Evolutionary conservation across 2,329 filamentous ascomycete species (phyloP).

Genomic region (Didymella pinodella): DNA sequence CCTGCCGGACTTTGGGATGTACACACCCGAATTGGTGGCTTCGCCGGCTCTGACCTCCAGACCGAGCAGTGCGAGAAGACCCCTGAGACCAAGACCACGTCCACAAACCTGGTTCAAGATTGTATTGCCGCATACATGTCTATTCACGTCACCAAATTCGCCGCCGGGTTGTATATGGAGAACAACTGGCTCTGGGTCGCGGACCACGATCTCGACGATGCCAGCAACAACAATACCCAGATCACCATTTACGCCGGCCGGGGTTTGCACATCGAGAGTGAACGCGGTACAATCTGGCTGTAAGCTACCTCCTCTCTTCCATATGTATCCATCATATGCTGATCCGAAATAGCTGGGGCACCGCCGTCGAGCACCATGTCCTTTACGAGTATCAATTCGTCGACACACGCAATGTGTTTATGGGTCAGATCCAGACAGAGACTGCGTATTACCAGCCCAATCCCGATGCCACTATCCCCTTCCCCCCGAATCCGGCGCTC

Average conservation of each 20-base stretch:
- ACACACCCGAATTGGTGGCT: slow-evolving; percentile 83
- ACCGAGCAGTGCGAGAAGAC: slow-evolving; percentile 80
- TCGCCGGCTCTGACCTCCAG: slow-evolving; percentile 79
- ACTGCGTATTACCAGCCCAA: slow-evolving; percentile 87
- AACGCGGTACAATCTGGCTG: slow-evolving; percentile 52
- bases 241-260: slow-evolving; percentile 88
- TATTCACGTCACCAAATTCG: slow-evolving; percentile 60
- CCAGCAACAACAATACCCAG: slow-evolving; percentile 68
- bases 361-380: slow-evolving; percentile 67
- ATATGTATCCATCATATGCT: slow-evolving; percentile 4
- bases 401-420: slow-evolving; percentile 79
- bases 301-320: slow-evolving; percentile 66
- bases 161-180: slow-evolving; percentile 75
- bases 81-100: slow-evolving; percentile 64
- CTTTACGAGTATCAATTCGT: slow-evolving; percentile 84
- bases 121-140: slow-evolving; percentile 75
- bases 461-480: slow-evolving; percentile 74
- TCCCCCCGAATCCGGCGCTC: slow-evolving; percentile 65
- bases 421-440: slow-evolving; percentile 86
- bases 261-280: slow-evolving; percentile 75
- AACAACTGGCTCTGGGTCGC: slow-evolving; percentile 94
- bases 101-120: slow-evolving; percentile 60
- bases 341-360: slow-evolving; percentile 64
- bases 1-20: slow-evolving; percentile 84
- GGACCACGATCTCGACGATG: slow-evolving; percentile 78